Evolutionary conservation across 2,329 filamentous ascomycete species (phyloP).

Genomic region (Microcyclosporella mali): DNA sequence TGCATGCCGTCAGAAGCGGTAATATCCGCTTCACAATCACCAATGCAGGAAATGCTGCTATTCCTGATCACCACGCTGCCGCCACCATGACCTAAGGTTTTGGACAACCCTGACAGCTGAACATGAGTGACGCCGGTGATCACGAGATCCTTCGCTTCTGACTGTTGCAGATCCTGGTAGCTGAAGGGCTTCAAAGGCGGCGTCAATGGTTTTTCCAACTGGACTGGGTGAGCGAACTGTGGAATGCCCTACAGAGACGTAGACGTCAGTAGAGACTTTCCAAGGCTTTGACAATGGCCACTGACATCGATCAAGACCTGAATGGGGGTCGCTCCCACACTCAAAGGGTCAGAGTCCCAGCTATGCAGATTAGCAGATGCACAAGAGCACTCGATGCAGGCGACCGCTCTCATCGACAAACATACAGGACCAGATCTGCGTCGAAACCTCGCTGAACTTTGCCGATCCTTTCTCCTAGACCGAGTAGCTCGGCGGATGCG

Average conservation of each 20-base stretch:
- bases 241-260: constrained; percentile 36
- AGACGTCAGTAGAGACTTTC: neutral
- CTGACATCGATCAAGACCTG: too few species aligned
- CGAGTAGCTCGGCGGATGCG: constrained; percentile 36
- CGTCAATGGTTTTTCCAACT: constrained; percentile 47
- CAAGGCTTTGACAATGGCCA: neutral
- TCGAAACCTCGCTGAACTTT: constrained; percentile 38
- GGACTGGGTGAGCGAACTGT: constrained; percentile 48
- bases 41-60: constrained; percentile 53
- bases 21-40: constrained; percentile 46
- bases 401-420: too few species aligned
- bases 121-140: constrained; percentile 54
- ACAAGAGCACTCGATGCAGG: too few species aligned
- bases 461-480: constrained; percentile 36
- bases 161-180: constrained; percentile 19
- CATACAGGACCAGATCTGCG: constrained; percentile 36
- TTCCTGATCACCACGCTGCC: constrained; percentile 45
- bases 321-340: constrained; percentile 8
- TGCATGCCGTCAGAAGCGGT: constrained; percentile 31
- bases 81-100: constrained; percentile 7
- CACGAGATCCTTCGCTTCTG: constrained; percentile 37
- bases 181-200: constrained; percentile 38
- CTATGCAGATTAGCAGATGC: too few species aligned
- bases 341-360: constrained; percentile 41
- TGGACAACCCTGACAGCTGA: constrained; percentile 44